phyloP scores from a whole-genome alignment of 2,329 filamentous ascomycete genomes.

The Westerdykella aurantiaca region DNA sequence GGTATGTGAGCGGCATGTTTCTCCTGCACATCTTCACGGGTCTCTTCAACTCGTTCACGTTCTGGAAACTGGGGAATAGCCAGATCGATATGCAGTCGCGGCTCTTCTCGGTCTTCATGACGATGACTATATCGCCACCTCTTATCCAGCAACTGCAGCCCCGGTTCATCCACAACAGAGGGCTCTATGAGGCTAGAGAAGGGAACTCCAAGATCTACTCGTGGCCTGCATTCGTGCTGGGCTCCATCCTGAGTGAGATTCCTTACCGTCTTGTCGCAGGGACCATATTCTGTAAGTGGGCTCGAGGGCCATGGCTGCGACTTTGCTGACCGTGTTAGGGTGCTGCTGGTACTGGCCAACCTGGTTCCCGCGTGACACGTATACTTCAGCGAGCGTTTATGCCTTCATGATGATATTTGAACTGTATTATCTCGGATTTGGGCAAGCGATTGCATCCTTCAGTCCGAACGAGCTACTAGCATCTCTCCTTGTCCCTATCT shows the following conservation, averaged over 20 bases:
- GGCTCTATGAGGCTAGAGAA: slow-evolving; percentile 66
- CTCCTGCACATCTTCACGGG: slow-evolving; percentile 49
- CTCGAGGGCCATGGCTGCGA: neutral
- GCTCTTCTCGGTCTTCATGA: slow-evolving; percentile 72
- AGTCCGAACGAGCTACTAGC: slow-evolving; percentile 62
- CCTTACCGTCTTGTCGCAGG: slow-evolving; percentile 64
- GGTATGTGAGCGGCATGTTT: slow-evolving; percentile 62
- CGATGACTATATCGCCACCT: slow-evolving; percentile 66
- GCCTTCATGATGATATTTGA: slow-evolving; percentile 62
- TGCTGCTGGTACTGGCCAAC: slow-evolving; percentile 48
- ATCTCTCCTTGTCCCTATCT: slow-evolving; percentile 60
- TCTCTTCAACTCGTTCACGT: slow-evolving; percentile 47
- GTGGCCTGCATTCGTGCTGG: slow-evolving; percentile 65
- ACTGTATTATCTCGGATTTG: slow-evolving; percentile 59
- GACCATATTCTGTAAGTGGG: slow-evolving; percentile 51
- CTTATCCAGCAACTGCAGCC: slow-evolving; percentile 75
- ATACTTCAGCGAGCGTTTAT: slow-evolving; percentile 57
- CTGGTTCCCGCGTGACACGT: slow-evolving; percentile 51
- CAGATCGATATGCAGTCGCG: slow-evolving; percentile 49
- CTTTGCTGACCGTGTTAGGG: slow-evolving; percentile 14
- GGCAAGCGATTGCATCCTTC: slow-evolving; percentile 62
- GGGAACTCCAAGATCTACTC: slow-evolving; percentile 74
- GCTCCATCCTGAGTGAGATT: slow-evolving; percentile 61
- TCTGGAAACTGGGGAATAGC: slow-evolving; percentile 43
- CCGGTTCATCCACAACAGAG: slow-evolving; percentile 59